Base-by-base conservation (phyloP, 371 early-diverging fungal species). In the Coemansia sp. region DNA sequence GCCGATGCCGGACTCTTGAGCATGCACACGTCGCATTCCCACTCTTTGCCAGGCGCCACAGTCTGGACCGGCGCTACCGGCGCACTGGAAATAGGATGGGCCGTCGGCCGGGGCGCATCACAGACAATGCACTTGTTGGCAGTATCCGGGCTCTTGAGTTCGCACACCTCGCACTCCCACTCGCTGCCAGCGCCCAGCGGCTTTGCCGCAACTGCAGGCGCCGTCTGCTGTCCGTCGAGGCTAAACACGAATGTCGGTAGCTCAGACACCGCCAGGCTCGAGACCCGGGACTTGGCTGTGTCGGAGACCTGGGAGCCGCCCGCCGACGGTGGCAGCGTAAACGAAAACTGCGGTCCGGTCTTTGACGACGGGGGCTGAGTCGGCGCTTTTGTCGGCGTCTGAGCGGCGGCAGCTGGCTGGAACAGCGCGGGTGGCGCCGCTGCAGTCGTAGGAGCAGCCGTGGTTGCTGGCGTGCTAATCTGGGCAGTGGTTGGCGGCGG, bases 161-260 rank as follows among this genome's bases (percentile, higher is more conserved):
- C 68, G 42, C 68, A 68, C 12, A 31, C 12, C n/a, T 31, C 50
- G 5, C 50, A 50, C 10, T 31, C 33, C 50, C 50, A 50, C 12
- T 32, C 32, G 8, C 12, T 12, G 33, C 16, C 44, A n/a, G 33
- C 34, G 33, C 33, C 33, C 18, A 8, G 29, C 18, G 31, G 49
- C 32, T 48, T 48, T 6, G 12, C 24, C 31, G 50, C 33, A 33
- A 10, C 33, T 33, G 31, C 3, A 12, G 31, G 9, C 55, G 38
- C 52, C 66, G 55, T 18, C 16, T 39, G 49, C 56, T 48, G 37
- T 1, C 51, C 55, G 6, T 52, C 55, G 3, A 67, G 43, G 10
- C 63, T 43, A 55, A 71, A 67, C 7, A 39, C 55, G 49, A 70
- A 70, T 32, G 46, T 31, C 2, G 69, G 69, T 10, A 69, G 56